A percentile compares a stretch with the other conserved stretches of the same genome.
These are phyloP conservation scores for Serendipita sp. DNA, from an alignment of 1,284 basidiomycete species.

Conservation along the genomic window DNA sequence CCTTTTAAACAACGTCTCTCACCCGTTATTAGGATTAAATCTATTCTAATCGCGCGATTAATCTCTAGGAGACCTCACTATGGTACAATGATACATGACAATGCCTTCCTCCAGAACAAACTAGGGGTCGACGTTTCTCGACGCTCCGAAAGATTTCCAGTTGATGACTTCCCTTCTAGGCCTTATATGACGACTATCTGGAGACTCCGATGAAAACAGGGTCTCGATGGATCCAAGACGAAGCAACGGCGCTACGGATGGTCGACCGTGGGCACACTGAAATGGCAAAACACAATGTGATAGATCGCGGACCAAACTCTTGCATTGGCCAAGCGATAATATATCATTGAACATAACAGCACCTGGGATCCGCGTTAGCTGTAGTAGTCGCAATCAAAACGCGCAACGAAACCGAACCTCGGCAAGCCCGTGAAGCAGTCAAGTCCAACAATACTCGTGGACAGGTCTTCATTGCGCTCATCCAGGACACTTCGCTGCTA, in stretches of 20 bases:
- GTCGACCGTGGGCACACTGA: slow-evolving; percentile 80
- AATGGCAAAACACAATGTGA: slow-evolving; percentile 69
- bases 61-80: too few species aligned
- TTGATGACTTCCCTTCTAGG: neutral
- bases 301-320: slow-evolving; percentile 51
- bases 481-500: slow-evolving; percentile 36
- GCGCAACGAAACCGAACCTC: slow-evolving; percentile 38
- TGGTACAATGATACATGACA: too few species aligned
- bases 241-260: neutral
- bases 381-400: neutral
- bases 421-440: slow-evolving; percentile 83
- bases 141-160: neutral
- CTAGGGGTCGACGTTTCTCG: neutral
- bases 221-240: neutral
- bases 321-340: slow-evolving; percentile 54
- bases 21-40: too few species aligned
- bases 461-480: slow-evolving; percentile 59
- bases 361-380: slow-evolving; percentile 30
- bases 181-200: neutral
- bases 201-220: neutral
- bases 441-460: slow-evolving; percentile 67
- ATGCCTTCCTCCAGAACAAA: neutral
- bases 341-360: slow-evolving; percentile 95
- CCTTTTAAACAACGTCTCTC: too few species aligned
- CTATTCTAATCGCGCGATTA: too few species aligned